A percentile compares a stretch with the other conserved stretches of the same genome.
Conservation (phyloP, 2,329 filamentous ascomycete genomes). For the Meredithiella fracta region DNA sequence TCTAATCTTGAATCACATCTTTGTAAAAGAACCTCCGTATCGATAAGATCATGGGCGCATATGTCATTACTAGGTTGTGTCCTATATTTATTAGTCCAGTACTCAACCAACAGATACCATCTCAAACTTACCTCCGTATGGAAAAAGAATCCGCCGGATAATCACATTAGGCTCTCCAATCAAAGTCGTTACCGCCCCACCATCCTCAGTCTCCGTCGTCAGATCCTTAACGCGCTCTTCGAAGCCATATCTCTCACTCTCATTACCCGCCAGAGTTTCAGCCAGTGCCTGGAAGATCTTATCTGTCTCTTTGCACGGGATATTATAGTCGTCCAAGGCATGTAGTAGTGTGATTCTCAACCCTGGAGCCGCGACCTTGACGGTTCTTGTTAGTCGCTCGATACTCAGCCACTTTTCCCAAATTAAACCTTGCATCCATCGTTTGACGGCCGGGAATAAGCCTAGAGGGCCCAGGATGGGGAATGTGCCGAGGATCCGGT, state of each 20-base stretch:
- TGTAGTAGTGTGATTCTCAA: conserved; percentile 61
- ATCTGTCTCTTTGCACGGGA: conserved; percentile 56
- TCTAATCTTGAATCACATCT: not conserved
- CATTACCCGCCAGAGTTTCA: conserved; percentile 28
- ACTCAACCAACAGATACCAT: not conserved
- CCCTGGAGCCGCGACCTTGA: conserved; percentile 32
- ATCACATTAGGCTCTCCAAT: conserved; percentile 28
- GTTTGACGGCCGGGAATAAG: conserved; percentile 4
- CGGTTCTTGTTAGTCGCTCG: conserved; percentile 43
- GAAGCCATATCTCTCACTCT: conserved; percentile 24
- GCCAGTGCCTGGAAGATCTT: conserved; percentile 45
- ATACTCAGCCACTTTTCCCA: conserved; percentile 71
- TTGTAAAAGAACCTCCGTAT: conserved; percentile 47
- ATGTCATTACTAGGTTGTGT: conserved; percentile 54
- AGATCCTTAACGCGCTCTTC: conserved; percentile 29
- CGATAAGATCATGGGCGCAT: conserved; percentile 45
- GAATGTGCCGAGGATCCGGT: conserved; percentile 60
- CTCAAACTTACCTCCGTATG: conserved; percentile 35
- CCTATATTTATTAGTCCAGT: conserved; percentile 25
- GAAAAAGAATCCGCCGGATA: conserved; percentile 37
- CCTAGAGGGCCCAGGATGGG: conserved; percentile 64
- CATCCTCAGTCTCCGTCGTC: conserved; percentile 28
- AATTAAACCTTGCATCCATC: conserved; percentile 39
- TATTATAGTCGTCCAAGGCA: conserved; percentile 65
- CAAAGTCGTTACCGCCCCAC: conserved; percentile 34